Evolutionary conservation across 345 rosid species (phyloP).

Genomic region (Rhodamnia argentea): DNA sequence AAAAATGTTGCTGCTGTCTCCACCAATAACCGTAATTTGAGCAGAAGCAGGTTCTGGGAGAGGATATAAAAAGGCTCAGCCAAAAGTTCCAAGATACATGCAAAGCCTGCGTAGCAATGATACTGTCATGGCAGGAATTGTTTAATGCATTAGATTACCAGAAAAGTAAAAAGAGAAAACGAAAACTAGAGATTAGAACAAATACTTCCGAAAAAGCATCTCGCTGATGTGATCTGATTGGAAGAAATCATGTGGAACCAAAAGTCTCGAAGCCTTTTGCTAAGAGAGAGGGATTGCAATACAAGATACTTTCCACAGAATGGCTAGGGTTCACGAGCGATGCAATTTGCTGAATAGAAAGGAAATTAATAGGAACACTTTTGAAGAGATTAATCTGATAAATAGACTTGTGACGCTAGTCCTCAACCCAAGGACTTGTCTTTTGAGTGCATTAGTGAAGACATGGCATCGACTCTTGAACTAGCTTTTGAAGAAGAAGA

Average conservation of each 20-base stretch:
- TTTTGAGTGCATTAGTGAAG: background rate
- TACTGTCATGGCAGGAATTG: background rate
- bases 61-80: conserved; percentile 89
- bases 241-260: background rate
- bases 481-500: background rate
- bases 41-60: conserved; percentile 73
- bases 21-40: conserved; percentile 57
- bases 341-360: background rate
- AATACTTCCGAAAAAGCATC: background rate
- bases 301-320: background rate
- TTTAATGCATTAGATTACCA: background rate
- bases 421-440: background rate
- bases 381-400: background rate
- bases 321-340: background rate
- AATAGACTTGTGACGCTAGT: background rate
- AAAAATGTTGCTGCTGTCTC: conserved; percentile 74
- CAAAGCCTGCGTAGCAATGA: conserved; percentile 44
- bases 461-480: background rate
- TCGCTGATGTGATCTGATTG: background rate
- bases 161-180: background rate
- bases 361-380: background rate
- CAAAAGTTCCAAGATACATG: conserved; percentile 79
- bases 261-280: background rate
- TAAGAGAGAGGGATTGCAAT: background rate
- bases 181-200: background rate